Base-by-base conservation (phyloP, 2,329 filamentous ascomycete species). In the Myriosclerotinia scirpicola region DNA sequence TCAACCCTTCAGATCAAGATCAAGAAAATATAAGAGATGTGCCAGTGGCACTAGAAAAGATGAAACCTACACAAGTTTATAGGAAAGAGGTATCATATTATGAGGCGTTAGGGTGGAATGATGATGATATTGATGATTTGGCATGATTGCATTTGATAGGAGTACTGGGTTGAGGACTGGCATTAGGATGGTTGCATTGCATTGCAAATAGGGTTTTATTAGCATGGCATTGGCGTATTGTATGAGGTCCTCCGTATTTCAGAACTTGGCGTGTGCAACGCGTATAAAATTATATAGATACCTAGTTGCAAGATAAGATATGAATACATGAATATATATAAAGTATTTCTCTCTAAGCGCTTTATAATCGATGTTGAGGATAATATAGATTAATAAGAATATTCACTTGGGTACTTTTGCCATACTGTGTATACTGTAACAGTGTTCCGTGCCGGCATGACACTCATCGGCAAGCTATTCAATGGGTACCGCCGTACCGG, bases 61-160 rank as follows among this genome's bases (percentile, higher is more conserved):
- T 22, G 26, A 62, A 59, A 52, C 22, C 44, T 26, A 64, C 55
- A 38, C 53, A 56, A 54, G 14, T 54, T 17, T 30, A 61, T 55
- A 42, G 50, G 69, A 68, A 46, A 72, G 73, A 42, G 66, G 73
- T 14, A 75, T 72, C 48, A 76, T 79, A 48, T 46, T 79, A 79
- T 68, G 73, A 76, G 64, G 65, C 69, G 9, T 70, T 79, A 38
- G 77, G 77, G 61, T 79, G 77, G 77, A 75, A 77, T 71, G 75
- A 76, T 65, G 70, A 76, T 71, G 76, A 77, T 59, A 65, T 73
- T 70, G 72, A 75, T 70, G 75, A 74, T 56, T 66, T 75, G 54
- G 67, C 69, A 71, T 73, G 30, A 68, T 70, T 67, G 38, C 30
- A 54, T 62, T 63, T 69, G 40, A 14, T n/a, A 56, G 70, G 69